Base-by-base conservation (phyloP, 2,329 filamentous ascomycete species). In the Hirsutella minnesotensis region DNA sequence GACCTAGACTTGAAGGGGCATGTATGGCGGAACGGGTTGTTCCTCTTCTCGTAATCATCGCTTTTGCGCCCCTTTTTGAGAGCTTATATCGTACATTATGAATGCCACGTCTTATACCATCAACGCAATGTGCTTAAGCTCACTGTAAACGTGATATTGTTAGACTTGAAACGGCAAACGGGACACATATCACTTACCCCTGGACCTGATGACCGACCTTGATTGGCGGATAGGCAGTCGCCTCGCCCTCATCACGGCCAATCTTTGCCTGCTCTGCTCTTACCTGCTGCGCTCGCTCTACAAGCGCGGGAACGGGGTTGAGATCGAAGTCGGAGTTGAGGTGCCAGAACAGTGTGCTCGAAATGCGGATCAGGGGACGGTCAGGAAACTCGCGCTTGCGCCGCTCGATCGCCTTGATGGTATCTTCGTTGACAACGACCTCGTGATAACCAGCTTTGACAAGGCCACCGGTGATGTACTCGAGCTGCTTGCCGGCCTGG, bases 361-460 rank as follows among this genome's bases (percentile, higher is more conserved):
- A 76, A 54, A 79, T 79, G 39, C 75, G 65, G 15, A 78, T 55
- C 3, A 73, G 63, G 12, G 75, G 75, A 1, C 74, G 58, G 16
- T 70, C 67, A 0, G 73, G 70, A 10, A 59, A 50, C 35, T 68
- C 59, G 0, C 33, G 41, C 42, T 56, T 60, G 33, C 75, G 66
- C 40, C 54, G 54, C 47, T 64, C 63, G 3, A 78, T 65, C 3
- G 67, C 66, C 12, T 62, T 62, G 2, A 73, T 46, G 0, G 75
- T 79, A 48, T 61, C 57, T 8, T 71, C 65, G 54, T 71, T 78
- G 46, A 79, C 71, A 2, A 76, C 70, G 0, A 79, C 75, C 62
- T 79, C 75, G 59, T 79, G 75, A 60, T 66, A 79, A 4, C 75
- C 75, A 1, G 75, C 75, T 56, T 77, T 78, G 57, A 79, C 64